Base-by-base conservation (phyloP, 208 protist species). In the Crithidia fasciculata region DNA sequence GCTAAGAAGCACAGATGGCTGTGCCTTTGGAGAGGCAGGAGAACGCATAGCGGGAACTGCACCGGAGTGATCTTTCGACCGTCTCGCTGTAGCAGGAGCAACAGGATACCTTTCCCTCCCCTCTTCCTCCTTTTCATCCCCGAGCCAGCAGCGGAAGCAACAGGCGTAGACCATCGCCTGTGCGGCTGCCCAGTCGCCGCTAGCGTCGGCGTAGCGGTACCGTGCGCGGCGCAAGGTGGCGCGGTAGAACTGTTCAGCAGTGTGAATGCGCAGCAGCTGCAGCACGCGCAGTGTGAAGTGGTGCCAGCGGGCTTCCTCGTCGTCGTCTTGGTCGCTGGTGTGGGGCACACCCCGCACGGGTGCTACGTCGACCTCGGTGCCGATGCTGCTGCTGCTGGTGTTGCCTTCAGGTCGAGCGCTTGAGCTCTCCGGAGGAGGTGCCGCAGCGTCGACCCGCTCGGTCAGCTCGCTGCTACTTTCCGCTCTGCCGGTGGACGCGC, bases 131-230 rank as follows among this genome's bases (percentile, higher is more conserved):
- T 61, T 57, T 10, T 64, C 74, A n/a, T 79, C 67, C 13, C 47
- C 16, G 5, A 79, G 37, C 59, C 66, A 79, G 53, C 55, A 56
- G n/a, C 60, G 54, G 19, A 70, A 79, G 54, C 61, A 57, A 28
- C 53, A 36, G 6, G 74, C 74, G 61, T 79, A 79, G 10, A 79
- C 50, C 13, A 18, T 55, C 1, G 74, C 60, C 55, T 79, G 74
- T 7, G 61, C 66, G 12, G 74, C 74, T 0, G 52, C 12, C 74
- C 74, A 79, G 18, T 68, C 67, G 3, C 74, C 74, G 43, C 61
- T 59, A 2, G 67, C 43, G 54, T 79, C 67, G 10, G 10, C 54
- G 60, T 70, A 57, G 60, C 54, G 68, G 44, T 79, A 79, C 39
- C 54, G 55, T 9, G 60, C 67, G 13, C 45, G 41, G 59, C 60